Percentiles rank a stretch among this genome's conserved stretches.
Evolutionary conservation across 768 basidiomycete species (phyloP).

Genomic region (Tubosaeta sp.): DNA sequence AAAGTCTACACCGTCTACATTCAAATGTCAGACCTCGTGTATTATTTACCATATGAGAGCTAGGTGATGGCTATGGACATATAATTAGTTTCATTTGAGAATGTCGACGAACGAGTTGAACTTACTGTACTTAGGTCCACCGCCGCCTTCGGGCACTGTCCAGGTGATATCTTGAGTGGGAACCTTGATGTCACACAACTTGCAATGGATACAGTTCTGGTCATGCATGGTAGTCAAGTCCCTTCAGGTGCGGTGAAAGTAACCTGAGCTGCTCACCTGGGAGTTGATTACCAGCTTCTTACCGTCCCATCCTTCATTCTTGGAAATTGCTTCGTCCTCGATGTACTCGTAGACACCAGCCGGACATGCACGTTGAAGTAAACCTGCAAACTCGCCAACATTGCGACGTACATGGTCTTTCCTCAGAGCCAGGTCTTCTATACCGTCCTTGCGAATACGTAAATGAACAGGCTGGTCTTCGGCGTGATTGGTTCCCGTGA

Average conservation of each 20-base stretch:
- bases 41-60: background rate
- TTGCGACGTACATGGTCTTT: constrained; percentile 72
- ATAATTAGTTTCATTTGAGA: background rate
- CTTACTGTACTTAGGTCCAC: constrained; percentile 92
- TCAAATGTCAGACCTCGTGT: background rate
- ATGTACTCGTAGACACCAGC: constrained; percentile 98
- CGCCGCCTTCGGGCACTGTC: constrained; percentile 95
- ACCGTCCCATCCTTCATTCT: constrained; percentile 62
- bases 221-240: background rate
- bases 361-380: constrained; percentile 88
- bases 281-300: constrained; percentile 95
- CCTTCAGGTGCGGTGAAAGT: background rate
- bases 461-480: constrained; percentile 94
- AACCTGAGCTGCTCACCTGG: constrained; percentile 51
- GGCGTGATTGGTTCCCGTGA: constrained; percentile 95
- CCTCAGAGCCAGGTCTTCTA: constrained; percentile 43
- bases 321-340: constrained; percentile 52
- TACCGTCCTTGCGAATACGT: constrained; percentile 46
- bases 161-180: constrained; percentile 97
- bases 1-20: background rate
- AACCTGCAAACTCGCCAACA: constrained; percentile 74
- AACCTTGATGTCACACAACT: constrained; percentile 93
- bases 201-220: constrained; percentile 91
- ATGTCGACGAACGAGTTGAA: background rate
- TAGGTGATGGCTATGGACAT: constrained; percentile 17